Conservation (phyloP, 2,329 filamentous ascomycete genomes). For the Hymenoscyphus scutula region DNA sequence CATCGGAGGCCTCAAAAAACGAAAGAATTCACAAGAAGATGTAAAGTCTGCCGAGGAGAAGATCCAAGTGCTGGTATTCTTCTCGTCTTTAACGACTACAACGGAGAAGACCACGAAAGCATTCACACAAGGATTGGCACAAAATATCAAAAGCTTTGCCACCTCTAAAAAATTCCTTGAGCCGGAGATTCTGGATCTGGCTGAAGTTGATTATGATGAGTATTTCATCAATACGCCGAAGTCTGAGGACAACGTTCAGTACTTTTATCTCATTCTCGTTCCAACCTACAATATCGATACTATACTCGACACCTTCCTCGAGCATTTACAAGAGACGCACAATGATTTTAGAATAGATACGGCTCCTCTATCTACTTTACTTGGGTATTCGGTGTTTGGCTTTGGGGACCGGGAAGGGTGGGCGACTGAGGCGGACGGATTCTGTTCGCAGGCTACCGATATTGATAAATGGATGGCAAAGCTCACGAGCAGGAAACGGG, state of each 20-base stretch:
- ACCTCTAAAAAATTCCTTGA: slow-evolving; percentile 44
- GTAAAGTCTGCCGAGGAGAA: slow-evolving; percentile 39
- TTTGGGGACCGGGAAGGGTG: slow-evolving; percentile 90
- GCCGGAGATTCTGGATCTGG: slow-evolving; percentile 71
- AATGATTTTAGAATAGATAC: slow-evolving; percentile 97
- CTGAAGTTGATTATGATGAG: slow-evolving; percentile 88
- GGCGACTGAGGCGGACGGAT: slow-evolving; percentile 87
- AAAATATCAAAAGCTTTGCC: slow-evolving; percentile 37
- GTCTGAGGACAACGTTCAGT: slow-evolving; percentile 48
- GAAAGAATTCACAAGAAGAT: slow-evolving; percentile 31
- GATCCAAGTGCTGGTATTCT: slow-evolving; percentile 79
- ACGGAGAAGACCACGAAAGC: slow-evolving; percentile 71
- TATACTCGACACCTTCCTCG: slow-evolving; percentile 81
- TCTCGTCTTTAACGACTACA: slow-evolving; percentile 80
- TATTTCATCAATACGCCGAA: slow-evolving; percentile 81
- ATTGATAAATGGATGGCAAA: slow-evolving; percentile 98
- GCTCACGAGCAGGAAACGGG: slow-evolving; percentile 79
- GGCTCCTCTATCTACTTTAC: slow-evolving; percentile 68
- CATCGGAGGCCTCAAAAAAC: slow-evolving; percentile 34
- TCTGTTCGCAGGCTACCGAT: slow-evolving; percentile 87
- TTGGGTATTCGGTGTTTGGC: slow-evolving; percentile 92
- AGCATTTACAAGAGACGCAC: slow-evolving; percentile 87
- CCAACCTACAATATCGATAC: slow-evolving; percentile 96
- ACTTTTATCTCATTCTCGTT: slow-evolving; percentile 80
- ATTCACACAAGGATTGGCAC: slow-evolving; percentile 56